Conservation (phyloP, 2,329 filamentous ascomycete species). For the Aureobasidium sp. region DNA sequence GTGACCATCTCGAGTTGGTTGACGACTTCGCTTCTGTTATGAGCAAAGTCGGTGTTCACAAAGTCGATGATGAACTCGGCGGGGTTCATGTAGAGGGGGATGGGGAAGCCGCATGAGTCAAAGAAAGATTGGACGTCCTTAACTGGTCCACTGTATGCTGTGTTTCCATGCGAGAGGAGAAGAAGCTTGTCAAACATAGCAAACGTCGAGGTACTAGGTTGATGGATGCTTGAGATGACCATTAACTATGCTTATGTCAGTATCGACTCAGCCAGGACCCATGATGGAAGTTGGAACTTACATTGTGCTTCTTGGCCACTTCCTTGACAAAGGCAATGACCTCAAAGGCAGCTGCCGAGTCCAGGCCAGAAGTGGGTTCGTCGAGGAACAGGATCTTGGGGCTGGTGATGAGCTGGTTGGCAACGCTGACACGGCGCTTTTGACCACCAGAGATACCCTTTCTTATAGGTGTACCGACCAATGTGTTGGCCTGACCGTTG, state of each 20-base stretch:
- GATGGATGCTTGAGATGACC: constrained; percentile 75
- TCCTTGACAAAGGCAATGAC: constrained; percentile 64
- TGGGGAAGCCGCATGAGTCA: constrained; percentile 46
- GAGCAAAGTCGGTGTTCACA: constrained; percentile 66
- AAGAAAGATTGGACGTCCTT: constrained; percentile 54
- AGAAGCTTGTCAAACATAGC: constrained; percentile 71
- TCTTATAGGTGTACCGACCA: constrained; percentile 72
- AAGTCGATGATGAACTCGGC: constrained; percentile 73
- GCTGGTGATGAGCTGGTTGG: constrained; percentile 70
- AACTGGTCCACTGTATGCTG: constrained; percentile 64
- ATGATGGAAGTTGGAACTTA: constrained; percentile 27
- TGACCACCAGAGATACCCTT: constrained; percentile 82
- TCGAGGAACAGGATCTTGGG: constrained; percentile 76
- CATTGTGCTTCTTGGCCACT: constrained; percentile 58
- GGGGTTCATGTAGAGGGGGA: constrained; percentile 66
- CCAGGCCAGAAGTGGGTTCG: constrained; percentile 75
- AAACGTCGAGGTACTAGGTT: constrained; percentile 72
- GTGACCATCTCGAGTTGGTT: constrained; percentile 46
- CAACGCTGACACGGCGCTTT: constrained; percentile 71
- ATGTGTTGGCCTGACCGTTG: constrained; percentile 54
- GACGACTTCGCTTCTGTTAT: constrained; percentile 39
- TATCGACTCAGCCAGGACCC: not conserved
- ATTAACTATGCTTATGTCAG: constrained; percentile 47
- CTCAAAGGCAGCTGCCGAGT: constrained; percentile 67
- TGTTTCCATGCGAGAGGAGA: constrained; percentile 60